Evolutionary conservation across 495 filamentous ascomycete species (phyloP).

Genomic region (Talaromyces ruber): DNA sequence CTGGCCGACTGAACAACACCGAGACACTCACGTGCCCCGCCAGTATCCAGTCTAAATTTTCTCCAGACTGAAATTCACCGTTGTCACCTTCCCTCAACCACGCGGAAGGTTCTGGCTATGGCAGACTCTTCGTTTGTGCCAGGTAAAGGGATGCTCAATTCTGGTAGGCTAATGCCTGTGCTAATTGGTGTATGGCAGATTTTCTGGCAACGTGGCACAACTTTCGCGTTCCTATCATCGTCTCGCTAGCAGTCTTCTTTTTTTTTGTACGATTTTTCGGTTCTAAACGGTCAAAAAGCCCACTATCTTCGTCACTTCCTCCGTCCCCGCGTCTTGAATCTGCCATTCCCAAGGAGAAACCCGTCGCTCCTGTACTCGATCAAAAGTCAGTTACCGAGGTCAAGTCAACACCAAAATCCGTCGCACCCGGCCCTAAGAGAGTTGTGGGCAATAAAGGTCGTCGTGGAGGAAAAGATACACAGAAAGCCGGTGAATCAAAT

Average conservation of each 20-base stretch:
- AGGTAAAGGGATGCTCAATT: background rate
- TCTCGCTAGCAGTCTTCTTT: conserved; percentile 17
- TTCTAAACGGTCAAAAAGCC: conserved; percentile 19
- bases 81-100: background rate
- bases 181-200: conserved; percentile 11
- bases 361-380: conserved; percentile 7
- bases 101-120: background rate
- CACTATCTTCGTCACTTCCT: conserved; percentile 23
- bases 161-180: background rate
- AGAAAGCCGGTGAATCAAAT: conserved; percentile 10
- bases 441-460: conserved; percentile 29
- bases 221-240: conserved; percentile 28
- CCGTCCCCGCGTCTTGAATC: conserved; percentile 22
- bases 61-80: background rate
- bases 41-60: background rate
- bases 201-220: conserved; percentile 31
- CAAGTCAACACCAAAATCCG: conserved; percentile 7
- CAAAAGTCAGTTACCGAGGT: conserved; percentile 4
- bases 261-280: conserved; percentile 18
- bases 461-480: conserved; percentile 18
- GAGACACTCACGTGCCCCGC: background rate
- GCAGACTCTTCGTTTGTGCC: background rate
- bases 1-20: background rate
- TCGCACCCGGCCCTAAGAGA: conserved; percentile 26
- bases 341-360: conserved; percentile 19